Base-by-base conservation (phyloP, 2,329 filamentous ascomycete genomes). In the Grosmannia clavigera region DNA sequence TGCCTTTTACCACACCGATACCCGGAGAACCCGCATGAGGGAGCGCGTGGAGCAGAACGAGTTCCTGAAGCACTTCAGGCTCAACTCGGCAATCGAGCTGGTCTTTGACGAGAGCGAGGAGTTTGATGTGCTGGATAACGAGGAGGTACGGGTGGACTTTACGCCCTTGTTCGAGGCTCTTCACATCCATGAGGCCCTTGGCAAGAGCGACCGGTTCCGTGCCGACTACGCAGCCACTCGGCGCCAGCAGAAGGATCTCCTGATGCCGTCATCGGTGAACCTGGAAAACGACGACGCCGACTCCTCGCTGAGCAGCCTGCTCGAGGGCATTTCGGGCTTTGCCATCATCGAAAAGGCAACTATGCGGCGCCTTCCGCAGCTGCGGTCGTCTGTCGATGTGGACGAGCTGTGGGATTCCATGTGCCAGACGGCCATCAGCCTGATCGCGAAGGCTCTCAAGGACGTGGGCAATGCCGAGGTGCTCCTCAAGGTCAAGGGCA, bases 371-470 rank as follows among this genome's bases (percentile, higher is more conserved):
- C 86, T 87, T 0, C 89, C 90, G 1, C 89, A 94, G 68, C 76
- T 99, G 57, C 85, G 94, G 64, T 87, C 90, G 33, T 76, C 83
- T 12, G 83, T 88, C 65, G 94, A 99, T 75, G 92, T 96, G n/a
- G 94, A 99, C 69, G 94, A 97, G 72, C 77, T 99, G 2, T 99
- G 94, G 94, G 92, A 97, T 68, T 96, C 92, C 0, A 94, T 97
- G 89, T 97, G 92, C 69, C 89, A 92, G 68, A 85, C 87, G 53
- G 87, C 90, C 0, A 90, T 97, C 65, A 81, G 80, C 10, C 77
- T 97, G 55, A 95, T 95, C 63, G 85, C 86, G 0, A 89, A 86
- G 66, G 87, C 90, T 0, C 76, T 99, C 5, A 81, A 82, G 57
- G 83, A 85, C 50, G 83, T 99, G n/a, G 85, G 84, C 61, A 94